Evolutionary conservation across 2,329 filamentous ascomycete genomes (phyloP).

Genomic region (Phyllosticta citrichinensis): DNA sequence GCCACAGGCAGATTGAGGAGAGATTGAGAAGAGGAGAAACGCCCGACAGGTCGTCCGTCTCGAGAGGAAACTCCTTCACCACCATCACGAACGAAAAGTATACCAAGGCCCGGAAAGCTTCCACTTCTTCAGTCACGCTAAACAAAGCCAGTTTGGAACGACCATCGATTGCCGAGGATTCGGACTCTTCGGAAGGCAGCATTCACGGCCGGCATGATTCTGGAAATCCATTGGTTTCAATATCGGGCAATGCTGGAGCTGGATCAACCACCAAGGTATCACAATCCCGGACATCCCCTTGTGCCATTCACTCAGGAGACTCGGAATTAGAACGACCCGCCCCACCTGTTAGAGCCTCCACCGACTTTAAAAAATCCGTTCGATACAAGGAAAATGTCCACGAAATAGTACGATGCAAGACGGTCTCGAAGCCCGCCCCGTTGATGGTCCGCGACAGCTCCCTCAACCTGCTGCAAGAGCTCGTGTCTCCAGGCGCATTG

Average conservation of each 20-base stretch:
- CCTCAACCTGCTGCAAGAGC: constrained; percentile 29
- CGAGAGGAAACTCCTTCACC: constrained; percentile 25
- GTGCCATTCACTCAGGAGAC: constrained; percentile 22
- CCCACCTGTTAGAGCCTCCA: constrained; percentile 14
- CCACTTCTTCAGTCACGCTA: constrained; percentile 15
- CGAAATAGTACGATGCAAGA: constrained; percentile 1
- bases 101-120: constrained; percentile 19
- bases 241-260: constrained; percentile 8
- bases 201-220: constrained; percentile 12
- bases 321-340: constrained; percentile 9
- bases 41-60: constrained; percentile 24
- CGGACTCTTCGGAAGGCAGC: constrained; percentile 18
- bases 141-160: constrained; percentile 21
- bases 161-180: constrained; percentile 16
- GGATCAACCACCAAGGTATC: constrained; percentile 17
- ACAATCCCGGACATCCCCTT: constrained; percentile 22
- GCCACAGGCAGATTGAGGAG: constrained; percentile 26
- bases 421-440: constrained; percentile 15
- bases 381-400: constrained; percentile 8
- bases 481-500: constrained; percentile 25
- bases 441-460: constrained; percentile 29
- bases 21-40: constrained; percentile 27
- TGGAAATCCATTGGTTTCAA: constrained; percentile 11
- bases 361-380: constrained; percentile 13
- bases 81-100: constrained; percentile 17